Evolutionary conservation across 805 yeast genomes (phyloP).

Genomic region (Hanseniaspora valbyensis): DNA sequence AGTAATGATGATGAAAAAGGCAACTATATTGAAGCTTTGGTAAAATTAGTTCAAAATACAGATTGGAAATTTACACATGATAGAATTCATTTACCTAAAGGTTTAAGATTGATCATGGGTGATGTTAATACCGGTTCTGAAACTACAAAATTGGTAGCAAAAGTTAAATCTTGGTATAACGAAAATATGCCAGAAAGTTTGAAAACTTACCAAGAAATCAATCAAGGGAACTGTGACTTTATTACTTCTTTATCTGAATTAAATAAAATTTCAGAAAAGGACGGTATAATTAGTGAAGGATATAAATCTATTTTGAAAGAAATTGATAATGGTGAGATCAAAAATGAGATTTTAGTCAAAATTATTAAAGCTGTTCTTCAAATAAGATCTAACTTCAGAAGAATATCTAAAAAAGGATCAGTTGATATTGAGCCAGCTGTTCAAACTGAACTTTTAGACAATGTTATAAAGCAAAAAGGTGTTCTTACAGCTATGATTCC

Average conservation of each 20-base stretch:
- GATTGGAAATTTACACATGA: constrained; percentile 54
- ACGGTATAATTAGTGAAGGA: constrained; percentile 27
- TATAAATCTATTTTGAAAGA: constrained; percentile 30
- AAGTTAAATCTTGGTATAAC: constrained; percentile 61
- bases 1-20: constrained; percentile 18
- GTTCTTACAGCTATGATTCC: constrained; percentile 95
- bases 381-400: constrained; percentile 49
- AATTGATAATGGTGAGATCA: constrained; percentile 17
- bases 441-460: constrained; percentile 62
- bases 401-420: constrained; percentile 52
- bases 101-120: constrained; percentile 72
- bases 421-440: constrained; percentile 81
- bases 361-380: constrained; percentile 30
- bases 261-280: constrained; percentile 25
- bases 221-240: constrained; percentile 47
- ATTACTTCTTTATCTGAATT: constrained; percentile 40
- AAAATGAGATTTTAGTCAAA: constrained; percentile 14
- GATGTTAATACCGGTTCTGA: constrained; percentile 88
- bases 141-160: constrained; percentile 79
- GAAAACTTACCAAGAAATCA: constrained; percentile 43
- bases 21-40: constrained; percentile 27
- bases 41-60: constrained; percentile 31
- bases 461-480: constrained; percentile 49
- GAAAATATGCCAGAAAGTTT: constrained; percentile 40
- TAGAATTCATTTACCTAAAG: constrained; percentile 54